phyloP scores from a whole-genome alignment of 345 rosid species.

The Brassica nigra region DNA sequence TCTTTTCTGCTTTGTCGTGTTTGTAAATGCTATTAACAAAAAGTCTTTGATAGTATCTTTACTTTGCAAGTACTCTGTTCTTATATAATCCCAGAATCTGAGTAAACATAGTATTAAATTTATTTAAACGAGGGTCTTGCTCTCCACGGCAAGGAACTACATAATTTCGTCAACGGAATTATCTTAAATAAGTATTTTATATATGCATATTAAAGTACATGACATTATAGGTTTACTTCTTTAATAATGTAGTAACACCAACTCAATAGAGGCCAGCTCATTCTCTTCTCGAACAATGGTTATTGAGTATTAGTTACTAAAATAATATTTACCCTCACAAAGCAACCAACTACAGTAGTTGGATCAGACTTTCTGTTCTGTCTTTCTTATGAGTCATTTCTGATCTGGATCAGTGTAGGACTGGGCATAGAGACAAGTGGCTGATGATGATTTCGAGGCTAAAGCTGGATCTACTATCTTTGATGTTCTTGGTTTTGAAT shows the following conservation, averaged over 20 bases:
- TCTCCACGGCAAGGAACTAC: not conserved
- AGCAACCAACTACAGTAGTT: slow-evolving; percentile 44
- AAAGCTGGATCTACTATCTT: slow-evolving; percentile 18
- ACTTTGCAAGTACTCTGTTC: not conserved
- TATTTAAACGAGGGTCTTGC: not conserved
- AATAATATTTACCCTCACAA: slow-evolving; percentile 43
- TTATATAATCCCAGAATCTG: not conserved
- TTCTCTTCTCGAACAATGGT: not conserved
- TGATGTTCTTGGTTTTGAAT: slow-evolving; percentile 21
- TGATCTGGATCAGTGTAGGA: slow-evolving; percentile 67
- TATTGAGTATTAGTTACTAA: not conserved
- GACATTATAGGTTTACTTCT: not conserved
- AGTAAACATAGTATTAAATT: not conserved
- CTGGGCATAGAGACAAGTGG: slow-evolving; percentile 43
- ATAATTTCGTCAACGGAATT: not conserved
- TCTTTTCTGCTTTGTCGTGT: not conserved
- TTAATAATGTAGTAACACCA: not conserved
- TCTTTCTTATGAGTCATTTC: slow-evolving; percentile 58
- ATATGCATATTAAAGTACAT: not conserved
- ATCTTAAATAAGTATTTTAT: no score
- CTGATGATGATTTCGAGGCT: slow-evolving; percentile 41
- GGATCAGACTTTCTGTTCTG: not conserved
- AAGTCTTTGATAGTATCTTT: not conserved
- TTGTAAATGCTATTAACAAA: not conserved
- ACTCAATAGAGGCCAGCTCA: not conserved